Base-by-base conservation (phyloP, 805 yeast species). In the Hanseniaspora vineae region DNA sequence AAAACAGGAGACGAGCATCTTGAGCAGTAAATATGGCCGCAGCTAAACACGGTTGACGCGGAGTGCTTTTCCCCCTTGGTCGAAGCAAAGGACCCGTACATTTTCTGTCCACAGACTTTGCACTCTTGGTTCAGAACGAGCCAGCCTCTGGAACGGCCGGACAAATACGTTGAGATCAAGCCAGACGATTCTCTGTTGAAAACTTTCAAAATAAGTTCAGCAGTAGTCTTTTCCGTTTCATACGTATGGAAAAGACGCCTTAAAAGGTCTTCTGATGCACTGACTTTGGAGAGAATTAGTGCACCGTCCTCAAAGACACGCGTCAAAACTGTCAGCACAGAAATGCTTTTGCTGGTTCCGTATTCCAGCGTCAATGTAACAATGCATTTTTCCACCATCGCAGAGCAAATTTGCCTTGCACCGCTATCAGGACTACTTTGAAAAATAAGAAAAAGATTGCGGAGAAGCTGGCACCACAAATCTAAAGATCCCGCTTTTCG, bases 101-200 rank as follows among this genome's bases (percentile, higher is more conserved):
- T 65, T 18, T 67, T 66, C 51, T 78, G 78, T 1, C 86, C 89
- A 62, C 97, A 89, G 0, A 81, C 75, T 35, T 82, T 82, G 61
- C 97, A 89, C 44, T 72, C 76, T 35, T 71, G 67, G 29, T 67
- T 66, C 29, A 64, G 66, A 2, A 73, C 69, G 0, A 80, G 68
- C 87, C 94, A 82, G 0, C 96, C 97, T 35, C 66, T 61, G 0
- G 68, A 53, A 19, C 73, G 66, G 33, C 69, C 66, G 2, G 55
- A 51, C 12, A 73, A 67, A 11, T 81, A 64, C 2, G 56, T 52
- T 12, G 67, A 58, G 58, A 80, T 63, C 50, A 73, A 71, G 18
- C 64, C 64, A 53, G 66, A 72, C 1, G 81, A 76, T 31, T 78
- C 81, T 19, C 66, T 70, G 52, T 81, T 79, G 6, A 84, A 59